These are phyloP conservation scores for Pseudogymnoascus sp. DNA, from an alignment of 2,329 filamentous ascomycete species.

Conservation along the genomic window DNA sequence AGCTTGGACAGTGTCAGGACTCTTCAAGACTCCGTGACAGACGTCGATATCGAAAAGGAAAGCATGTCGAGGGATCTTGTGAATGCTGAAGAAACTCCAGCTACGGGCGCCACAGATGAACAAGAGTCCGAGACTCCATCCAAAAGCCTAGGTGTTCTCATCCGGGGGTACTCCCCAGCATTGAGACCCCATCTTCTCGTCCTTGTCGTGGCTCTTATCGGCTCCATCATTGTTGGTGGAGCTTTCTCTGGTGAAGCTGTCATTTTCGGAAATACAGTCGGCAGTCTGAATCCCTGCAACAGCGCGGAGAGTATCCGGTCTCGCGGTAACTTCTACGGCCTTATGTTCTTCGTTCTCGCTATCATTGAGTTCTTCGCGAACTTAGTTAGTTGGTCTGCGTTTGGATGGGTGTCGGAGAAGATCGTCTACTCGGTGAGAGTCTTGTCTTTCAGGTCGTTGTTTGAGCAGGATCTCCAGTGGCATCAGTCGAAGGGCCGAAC, in stretches of 20 bases:
- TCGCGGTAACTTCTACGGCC: slow-evolving; percentile 30
- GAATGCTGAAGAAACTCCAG: slow-evolving; percentile 21
- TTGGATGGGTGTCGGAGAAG: slow-evolving; percentile 52
- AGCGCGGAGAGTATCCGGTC: slow-evolving; percentile 18
- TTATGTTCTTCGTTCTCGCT: slow-evolving; percentile 42
- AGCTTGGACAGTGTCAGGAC: slow-evolving; percentile 12
- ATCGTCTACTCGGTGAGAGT: slow-evolving; percentile 56
- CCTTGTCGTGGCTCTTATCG: slow-evolving; percentile 35
- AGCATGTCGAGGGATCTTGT: neutral
- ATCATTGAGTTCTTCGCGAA: slow-evolving; percentile 55
- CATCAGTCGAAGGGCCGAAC: slow-evolving; percentile 59
- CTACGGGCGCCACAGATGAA: slow-evolving; percentile 8
- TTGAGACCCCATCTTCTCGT: slow-evolving; percentile 10
- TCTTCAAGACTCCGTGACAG: slow-evolving; percentile 10
- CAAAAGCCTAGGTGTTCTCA: slow-evolving; percentile 14
- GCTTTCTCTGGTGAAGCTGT: slow-evolving; percentile 47
- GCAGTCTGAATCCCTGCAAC: slow-evolving; percentile 41
- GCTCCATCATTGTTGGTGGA: slow-evolving; percentile 45
- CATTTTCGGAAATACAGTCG: slow-evolving; percentile 45
- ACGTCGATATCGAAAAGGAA: slow-evolving; percentile 11
- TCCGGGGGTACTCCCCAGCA: slow-evolving; percentile 12
- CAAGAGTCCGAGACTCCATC: slow-evolving; percentile 13
- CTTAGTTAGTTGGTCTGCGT: slow-evolving; percentile 45
- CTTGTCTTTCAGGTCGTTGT: slow-evolving; percentile 54
- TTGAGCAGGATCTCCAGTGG: slow-evolving; percentile 61